Evolutionary conservation across 306 rosid genomes (phyloP), one percentile per base, ranked within the genome.

Genomic region (Quercus mongolica): DNA sequence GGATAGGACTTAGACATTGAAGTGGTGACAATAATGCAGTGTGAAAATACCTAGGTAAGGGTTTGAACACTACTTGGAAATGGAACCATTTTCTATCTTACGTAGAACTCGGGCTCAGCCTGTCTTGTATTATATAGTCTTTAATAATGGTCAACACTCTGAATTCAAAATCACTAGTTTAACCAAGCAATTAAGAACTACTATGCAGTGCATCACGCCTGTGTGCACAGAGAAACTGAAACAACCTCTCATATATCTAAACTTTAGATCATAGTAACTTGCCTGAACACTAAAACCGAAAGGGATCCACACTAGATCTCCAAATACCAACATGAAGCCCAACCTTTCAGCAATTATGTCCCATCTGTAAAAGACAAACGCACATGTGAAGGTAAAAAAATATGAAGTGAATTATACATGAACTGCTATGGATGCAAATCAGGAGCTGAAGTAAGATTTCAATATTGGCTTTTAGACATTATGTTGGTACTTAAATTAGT

Each of bases 261-360:
- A 49, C 15, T 63, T 33, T 54, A 23, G 69, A 69, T 77, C 49
- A 56, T 71, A 49, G 78, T 21, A 17, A 79, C 81, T 46, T 90
- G 87, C 97, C 93, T 92, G 98, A 83, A 92, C 91, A 84, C 97
- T 96, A 76, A 96, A 96, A 57, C 96, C 88, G 86, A 93, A 96
- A 77, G 99, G 98, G 81, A 96, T 96, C 98, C 97, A 93, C 79
- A 96, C 98, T 78, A 96, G 89, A 85, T 96, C 99, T 77, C 99
- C 99, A 79, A 96, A 93, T 78, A 91, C 96, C 83, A 96, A 87
- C 99, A 96, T 96, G 88, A 96, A 93, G 68, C 99, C 98, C 62
- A 95, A 78, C 80, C 98, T 91, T 90, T 95, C 97, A 10, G 98
- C 99, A 81, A 96, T 93, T 81, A 93, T 93, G 89, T 96, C 99